These are phyloP conservation scores for Phytopythium chamaehyphon DNA, from an alignment of 352 stramenopile species.

Conservation along the genomic window DNA sequence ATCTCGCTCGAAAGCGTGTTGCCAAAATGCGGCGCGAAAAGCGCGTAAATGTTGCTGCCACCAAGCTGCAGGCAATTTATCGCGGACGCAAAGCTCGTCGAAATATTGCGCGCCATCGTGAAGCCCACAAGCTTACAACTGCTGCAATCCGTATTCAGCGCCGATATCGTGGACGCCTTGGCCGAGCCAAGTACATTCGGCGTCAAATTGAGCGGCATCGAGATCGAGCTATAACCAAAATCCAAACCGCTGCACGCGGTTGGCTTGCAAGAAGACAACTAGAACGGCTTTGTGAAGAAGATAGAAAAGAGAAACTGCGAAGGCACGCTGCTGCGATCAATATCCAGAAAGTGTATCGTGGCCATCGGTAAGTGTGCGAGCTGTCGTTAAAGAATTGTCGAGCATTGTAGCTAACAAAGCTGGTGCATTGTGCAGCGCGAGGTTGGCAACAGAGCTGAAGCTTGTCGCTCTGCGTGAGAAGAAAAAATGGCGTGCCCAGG, in stretches of 20 bases:
- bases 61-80: slow-evolving; percentile 53
- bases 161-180: slow-evolving; percentile 63
- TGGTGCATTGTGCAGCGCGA: slow-evolving; percentile 22
- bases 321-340: slow-evolving; percentile 40
- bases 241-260: slow-evolving; percentile 47
- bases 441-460: slow-evolving; percentile 67
- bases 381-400: not conserved
- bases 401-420: not conserved
- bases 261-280: slow-evolving; percentile 32
- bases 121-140: slow-evolving; percentile 21
- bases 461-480: slow-evolving; percentile 55
- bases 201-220: slow-evolving; percentile 52
- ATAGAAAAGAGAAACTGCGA: slow-evolving; percentile 17
- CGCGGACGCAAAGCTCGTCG: slow-evolving; percentile 43
- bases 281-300: slow-evolving; percentile 24
- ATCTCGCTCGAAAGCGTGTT: slow-evolving; percentile 23
- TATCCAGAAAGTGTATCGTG: slow-evolving; percentile 73
- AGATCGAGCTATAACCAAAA: slow-evolving; percentile 35
- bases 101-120: slow-evolving; percentile 18
- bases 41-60: slow-evolving; percentile 34
- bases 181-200: slow-evolving; percentile 56
- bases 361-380: slow-evolving; percentile 43
- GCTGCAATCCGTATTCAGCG: slow-evolving; percentile 63
- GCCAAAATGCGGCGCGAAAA: slow-evolving; percentile 18
- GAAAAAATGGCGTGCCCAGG: slow-evolving; percentile 40